phyloP scores from a whole-genome alignment of 176 grass and related monocot genomes.

The Musa beccarii region DNA sequence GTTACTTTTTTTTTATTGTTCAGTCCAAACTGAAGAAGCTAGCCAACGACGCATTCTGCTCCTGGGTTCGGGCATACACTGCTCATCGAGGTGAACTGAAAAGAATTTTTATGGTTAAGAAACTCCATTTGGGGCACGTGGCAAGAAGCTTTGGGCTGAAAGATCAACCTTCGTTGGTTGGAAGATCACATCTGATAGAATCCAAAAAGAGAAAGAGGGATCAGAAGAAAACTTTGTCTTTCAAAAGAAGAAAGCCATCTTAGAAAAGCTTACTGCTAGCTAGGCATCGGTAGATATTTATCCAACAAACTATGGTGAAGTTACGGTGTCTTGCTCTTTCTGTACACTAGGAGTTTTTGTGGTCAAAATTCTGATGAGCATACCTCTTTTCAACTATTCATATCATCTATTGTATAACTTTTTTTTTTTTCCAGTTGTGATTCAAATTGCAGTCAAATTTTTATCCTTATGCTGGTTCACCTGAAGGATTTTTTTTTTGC shows the following conservation, averaged over 20 bases:
- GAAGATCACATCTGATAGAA: constrained; percentile 56
- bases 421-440: too few relatives aligned
- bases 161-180: constrained; percentile 67
- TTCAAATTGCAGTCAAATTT: too few relatives aligned
- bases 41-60: constrained; percentile 81
- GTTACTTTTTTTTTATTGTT: background rate
- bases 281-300: too few relatives aligned
- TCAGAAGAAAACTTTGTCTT: constrained; percentile 30
- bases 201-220: constrained; percentile 76
- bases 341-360: too few relatives aligned
- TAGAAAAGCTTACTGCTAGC: constrained; percentile 22
- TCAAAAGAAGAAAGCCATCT: constrained; percentile 47
- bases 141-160: constrained; percentile 78
- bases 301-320: too few relatives aligned
- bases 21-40: constrained; percentile 55
- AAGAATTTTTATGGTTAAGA: constrained; percentile 90
- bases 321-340: too few relatives aligned
- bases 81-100: constrained; percentile 87
- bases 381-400: too few relatives aligned
- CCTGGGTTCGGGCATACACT: constrained; percentile 81
- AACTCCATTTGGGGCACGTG: constrained; percentile 88
- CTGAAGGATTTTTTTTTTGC: too few relatives aligned
- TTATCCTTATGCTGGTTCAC: too few relatives aligned
- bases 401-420: too few relatives aligned
- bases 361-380: too few relatives aligned